Evolutionary conservation across 176 grass and related monocot genomes (phyloP).

Genomic region (Lolium multiflorum): DNA sequence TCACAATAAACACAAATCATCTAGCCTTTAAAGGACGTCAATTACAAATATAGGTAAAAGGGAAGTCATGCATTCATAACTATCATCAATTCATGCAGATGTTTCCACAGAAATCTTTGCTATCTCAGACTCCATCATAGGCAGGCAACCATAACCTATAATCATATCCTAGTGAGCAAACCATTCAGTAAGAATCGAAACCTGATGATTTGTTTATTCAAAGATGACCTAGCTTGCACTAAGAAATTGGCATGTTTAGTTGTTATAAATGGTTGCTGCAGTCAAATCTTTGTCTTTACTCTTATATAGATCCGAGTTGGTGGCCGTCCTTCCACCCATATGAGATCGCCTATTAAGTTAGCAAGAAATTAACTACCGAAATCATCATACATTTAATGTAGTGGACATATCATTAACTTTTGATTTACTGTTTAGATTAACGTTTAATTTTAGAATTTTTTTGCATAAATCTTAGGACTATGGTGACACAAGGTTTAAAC

Average conservation of each 20-base stretch:
- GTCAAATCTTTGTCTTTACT: too few relatives aligned
- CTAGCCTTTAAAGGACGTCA: neutral
- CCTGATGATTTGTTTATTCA: neutral
- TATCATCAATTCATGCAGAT: constrained; percentile 22
- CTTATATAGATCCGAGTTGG: too few relatives aligned
- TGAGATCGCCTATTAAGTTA: too few relatives aligned
- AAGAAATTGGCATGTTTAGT: neutral
- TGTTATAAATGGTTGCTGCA: neutral
- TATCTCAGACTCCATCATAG: constrained; percentile 22
- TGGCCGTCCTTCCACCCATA: too few relatives aligned
- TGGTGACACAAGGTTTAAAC: neutral
- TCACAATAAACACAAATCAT: constrained; percentile 15
- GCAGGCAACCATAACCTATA: neutral
- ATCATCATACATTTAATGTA: too few relatives aligned
- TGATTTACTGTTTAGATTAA: neutral
- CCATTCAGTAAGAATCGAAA: neutral
- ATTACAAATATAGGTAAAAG: neutral
- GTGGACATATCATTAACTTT: too few relatives aligned
- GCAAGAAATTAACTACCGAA: too few relatives aligned
- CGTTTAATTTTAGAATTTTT: neutral
- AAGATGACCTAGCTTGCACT: constrained; percentile 22
- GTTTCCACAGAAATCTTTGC: constrained; percentile 22
- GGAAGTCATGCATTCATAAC: neutral
- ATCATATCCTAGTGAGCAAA: constrained; percentile 15
- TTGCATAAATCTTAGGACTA: neutral